Evolutionary conservation across 192 early-diverging fungal species (phyloP), one percentile per base, ranked within the genome.

Genomic region (Backusella luteola): DNA sequence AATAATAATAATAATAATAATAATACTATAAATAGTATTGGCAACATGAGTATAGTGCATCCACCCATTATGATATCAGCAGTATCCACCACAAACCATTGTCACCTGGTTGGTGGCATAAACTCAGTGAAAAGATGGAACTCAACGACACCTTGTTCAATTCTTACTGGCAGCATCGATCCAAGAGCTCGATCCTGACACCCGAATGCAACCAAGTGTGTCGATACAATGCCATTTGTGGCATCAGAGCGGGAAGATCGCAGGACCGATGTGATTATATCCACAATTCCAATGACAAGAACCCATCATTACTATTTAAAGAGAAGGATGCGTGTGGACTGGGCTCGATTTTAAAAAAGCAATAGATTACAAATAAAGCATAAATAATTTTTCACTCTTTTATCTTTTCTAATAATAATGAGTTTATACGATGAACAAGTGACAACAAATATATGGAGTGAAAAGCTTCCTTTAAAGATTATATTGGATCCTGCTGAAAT

Each of bases 71-170:
- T 34, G 6, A 56, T 11, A 70, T 73, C 32, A 42, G 71, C 29
- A n/a, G 34, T 1, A 66, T 41, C 0, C 34, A 19, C 11, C 15
- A 69, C 38, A n/a, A 38, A 4, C 87, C 87, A 0, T 67, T 88
- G n/a, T 77, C 77, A n/a, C 77, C 87, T 0, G 76, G 74, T 34
- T 88, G 87, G 87, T 88, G 87, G 87, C 87, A 88, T 42, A 77
- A 84, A n/a, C 83, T 88, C 9, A 88, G 85, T 15, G 77, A 70
- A 17, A 46, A 59, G 8, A 85, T 88, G 52, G 87, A 86, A 70
- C 46, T 59, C 11, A 39, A 83, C 11, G 67, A 71, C 0, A 71
- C 76, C 14, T 9, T 73, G 2, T 86, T 88, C 69, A 63, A 86
- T 7, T 49, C 80, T 23, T 88, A 86, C 72, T 86, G 81, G 80